Percentiles rank a stretch among this genome's conserved stretches.
Conservation (phyloP, 495 filamentous ascomycete genomes). For the Pyrenopolyporus hunteri region DNA sequence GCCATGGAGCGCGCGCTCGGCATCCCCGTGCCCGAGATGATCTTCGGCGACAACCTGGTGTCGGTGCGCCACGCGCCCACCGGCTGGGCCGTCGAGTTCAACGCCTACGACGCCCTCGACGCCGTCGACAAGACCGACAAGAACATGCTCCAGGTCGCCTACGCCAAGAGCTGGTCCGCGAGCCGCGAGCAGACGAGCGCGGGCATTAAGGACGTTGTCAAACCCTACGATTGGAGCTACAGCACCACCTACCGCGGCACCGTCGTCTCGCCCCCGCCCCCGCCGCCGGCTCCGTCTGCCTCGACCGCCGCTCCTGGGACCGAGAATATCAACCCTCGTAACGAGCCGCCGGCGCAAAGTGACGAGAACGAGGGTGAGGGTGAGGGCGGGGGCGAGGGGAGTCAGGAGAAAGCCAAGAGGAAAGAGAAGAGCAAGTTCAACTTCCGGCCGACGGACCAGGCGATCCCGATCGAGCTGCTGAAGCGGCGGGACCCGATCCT, state of each 20-base stretch:
- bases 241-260: constrained; percentile 84
- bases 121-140: constrained; percentile 90
- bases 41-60: constrained; percentile 93
- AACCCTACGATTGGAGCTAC: constrained; percentile 98
- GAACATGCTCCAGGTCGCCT: constrained; percentile 87
- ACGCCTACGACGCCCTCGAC: constrained; percentile 84
- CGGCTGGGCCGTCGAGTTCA: constrained; percentile 80
- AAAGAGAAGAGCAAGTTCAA: constrained; percentile 28
- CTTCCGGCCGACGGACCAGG: constrained; percentile 59
- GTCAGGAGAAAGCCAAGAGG: neutral
- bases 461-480: constrained; percentile 84
- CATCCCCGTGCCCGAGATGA: constrained; percentile 96
- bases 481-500: constrained; percentile 85
- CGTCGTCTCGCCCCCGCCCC: constrained; percentile 26
- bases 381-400: neutral
- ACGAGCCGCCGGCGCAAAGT: neutral
- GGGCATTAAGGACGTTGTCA: constrained; percentile 90
- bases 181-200: constrained; percentile 84
- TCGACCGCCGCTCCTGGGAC: neutral
- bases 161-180: constrained; percentile 88
- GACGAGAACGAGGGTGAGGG: neutral
- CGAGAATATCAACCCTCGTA: neutral
- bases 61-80: constrained; percentile 69
- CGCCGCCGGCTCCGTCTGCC: neutral
- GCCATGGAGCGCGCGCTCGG: constrained; percentile 76